Evolutionary conservation across 75 land plant genomes (phyloP).

Genomic region (Cunninghamia lanceolata): DNA sequence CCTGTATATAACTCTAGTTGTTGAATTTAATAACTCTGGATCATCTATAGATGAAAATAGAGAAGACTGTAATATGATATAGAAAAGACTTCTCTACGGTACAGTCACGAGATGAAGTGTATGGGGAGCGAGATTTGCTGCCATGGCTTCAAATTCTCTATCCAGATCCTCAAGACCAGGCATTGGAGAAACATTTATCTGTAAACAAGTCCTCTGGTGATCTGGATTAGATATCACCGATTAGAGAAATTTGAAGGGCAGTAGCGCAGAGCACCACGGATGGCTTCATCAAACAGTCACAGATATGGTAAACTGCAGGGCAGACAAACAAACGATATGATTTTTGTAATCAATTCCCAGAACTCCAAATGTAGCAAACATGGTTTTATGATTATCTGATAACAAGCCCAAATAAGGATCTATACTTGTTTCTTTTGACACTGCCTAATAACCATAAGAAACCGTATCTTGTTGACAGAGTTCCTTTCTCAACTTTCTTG

Average conservation of each 20-base stretch:
- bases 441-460: neutral
- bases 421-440: neutral
- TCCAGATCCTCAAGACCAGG: neutral
- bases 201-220: neutral
- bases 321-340: neutral
- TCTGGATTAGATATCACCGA: neutral
- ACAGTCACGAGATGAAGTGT: neutral
- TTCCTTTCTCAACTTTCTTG: constrained; percentile 52
- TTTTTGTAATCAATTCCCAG: neutral
- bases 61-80: neutral
- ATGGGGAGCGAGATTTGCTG: neutral
- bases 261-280: neutral
- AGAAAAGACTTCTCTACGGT: neutral
- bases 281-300: neutral
- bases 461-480: constrained; percentile 9
- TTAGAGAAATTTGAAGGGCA: neutral
- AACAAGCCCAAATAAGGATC: neutral
- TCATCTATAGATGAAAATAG: neutral
- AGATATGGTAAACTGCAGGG: neutral
- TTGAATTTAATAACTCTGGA: neutral
- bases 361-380: neutral
- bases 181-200: neutral
- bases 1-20: neutral
- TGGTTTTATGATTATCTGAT: neutral
- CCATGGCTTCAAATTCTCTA: neutral